Conservation (phyloP, 2,329 filamentous ascomycete species). For the Trichoderma afroharzianum region DNA sequence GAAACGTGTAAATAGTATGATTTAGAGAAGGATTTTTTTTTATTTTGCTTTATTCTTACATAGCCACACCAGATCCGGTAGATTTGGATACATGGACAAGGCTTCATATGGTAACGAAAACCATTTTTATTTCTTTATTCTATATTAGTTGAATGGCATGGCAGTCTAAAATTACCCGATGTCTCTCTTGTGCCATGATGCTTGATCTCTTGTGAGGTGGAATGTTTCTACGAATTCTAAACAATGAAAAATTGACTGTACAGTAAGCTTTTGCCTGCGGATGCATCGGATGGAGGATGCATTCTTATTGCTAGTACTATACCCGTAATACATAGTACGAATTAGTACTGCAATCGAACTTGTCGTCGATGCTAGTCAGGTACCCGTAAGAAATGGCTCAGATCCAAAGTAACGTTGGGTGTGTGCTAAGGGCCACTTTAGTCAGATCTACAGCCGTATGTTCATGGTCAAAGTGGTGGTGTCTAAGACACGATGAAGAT, state of each 20-base stretch:
- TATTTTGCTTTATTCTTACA: conserved; percentile 14
- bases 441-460: background rate
- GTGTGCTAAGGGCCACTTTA: background rate
- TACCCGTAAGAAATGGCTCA: background rate
- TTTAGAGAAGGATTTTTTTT: conserved; percentile 9
- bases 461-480: background rate
- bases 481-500: background rate
- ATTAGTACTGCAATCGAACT: background rate
- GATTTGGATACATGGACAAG: conserved; percentile 5
- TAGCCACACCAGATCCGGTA: conserved; percentile 7
- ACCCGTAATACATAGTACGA: background rate
- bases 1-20: conserved; percentile 17
- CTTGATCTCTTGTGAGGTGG: background rate
- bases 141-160: conserved; percentile 15
- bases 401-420: background rate
- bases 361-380: background rate
- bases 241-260: background rate
- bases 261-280: background rate
- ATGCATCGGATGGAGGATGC: background rate
- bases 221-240: background rate
- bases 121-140: conserved; percentile 16
- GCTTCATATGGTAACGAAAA: conserved; percentile 9
- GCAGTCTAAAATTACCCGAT: background rate
- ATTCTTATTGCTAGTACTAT: background rate
- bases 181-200: background rate